A percentile compares a stretch with the other conserved stretches of the same genome.
Conservation (phyloP, 164 flowering plant genomes). For the Kalanchoe fedtschenkoi region DNA sequence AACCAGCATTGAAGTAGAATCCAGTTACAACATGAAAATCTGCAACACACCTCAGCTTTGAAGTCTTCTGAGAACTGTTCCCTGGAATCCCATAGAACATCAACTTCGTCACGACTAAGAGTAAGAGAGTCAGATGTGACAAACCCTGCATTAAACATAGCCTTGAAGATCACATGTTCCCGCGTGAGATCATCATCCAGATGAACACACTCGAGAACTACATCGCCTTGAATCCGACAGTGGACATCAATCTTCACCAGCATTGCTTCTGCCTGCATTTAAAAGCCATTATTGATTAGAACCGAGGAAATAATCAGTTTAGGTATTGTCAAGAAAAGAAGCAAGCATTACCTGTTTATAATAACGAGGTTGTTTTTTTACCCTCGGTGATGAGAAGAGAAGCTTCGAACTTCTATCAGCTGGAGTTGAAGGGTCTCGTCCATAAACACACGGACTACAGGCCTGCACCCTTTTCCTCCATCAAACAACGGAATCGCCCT, state of each 20-base stretch:
- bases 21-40: not conserved
- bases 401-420: slow-evolving; percentile 1
- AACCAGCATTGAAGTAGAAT: not conserved
- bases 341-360: not conserved
- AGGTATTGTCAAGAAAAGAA: not conserved
- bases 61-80: not conserved
- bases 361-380: not conserved
- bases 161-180: not conserved
- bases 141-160: not conserved
- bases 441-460: not conserved
- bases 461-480: not conserved
- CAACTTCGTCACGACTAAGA: not conserved
- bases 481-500: not conserved
- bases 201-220: not conserved
- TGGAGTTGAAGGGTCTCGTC: not conserved
- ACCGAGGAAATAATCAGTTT: not conserved
- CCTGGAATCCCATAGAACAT: not conserved
- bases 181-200: not conserved
- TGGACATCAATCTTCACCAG: not conserved
- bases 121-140: not conserved
- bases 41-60: not conserved
- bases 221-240: not conserved
- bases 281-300: slow-evolving; percentile 1
- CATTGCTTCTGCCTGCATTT: not conserved
- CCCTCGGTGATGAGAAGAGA: not conserved